Percentiles rank a stretch among this genome's conserved stretches.
Conservation (phyloP, 768 basidiomycete genomes). For the Rickenella mellea region DNA sequence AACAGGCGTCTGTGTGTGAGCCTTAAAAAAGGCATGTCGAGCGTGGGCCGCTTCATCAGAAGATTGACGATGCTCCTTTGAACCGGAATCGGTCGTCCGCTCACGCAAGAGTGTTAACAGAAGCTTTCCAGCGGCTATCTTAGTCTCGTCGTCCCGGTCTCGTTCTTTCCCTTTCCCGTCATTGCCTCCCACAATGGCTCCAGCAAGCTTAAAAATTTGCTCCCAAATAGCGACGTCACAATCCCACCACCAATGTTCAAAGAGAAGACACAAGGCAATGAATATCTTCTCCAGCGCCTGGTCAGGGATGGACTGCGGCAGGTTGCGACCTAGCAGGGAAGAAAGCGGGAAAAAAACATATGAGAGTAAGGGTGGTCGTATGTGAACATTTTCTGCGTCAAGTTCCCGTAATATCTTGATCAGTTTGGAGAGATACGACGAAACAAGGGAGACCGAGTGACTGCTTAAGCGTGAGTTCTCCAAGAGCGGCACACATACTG, state of each 20-base stretch:
- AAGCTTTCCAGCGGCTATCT: slow-evolving; percentile 62
- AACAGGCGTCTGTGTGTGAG: slow-evolving; percentile 30
- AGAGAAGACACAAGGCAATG: slow-evolving; percentile 44
- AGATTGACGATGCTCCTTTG: slow-evolving; percentile 20
- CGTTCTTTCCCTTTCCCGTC: slow-evolving; percentile 62
- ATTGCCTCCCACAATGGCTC: slow-evolving; percentile 53
- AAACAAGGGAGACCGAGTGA: slow-evolving; percentile 34
- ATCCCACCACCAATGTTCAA: slow-evolving; percentile 78
- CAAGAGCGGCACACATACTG: slow-evolving; percentile 74
- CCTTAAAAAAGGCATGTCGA: slow-evolving; percentile 30
- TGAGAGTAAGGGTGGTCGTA: slow-evolving; percentile 57
- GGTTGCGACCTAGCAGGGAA: slow-evolving; percentile 70
- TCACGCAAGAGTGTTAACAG: slow-evolving; percentile 54
- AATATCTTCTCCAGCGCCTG: slow-evolving; percentile 72
- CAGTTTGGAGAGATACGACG: slow-evolving; percentile 47
- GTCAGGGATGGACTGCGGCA: slow-evolving; percentile 60
- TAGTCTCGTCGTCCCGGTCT: slow-evolving; percentile 73
- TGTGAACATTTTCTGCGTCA: slow-evolving; percentile 23
- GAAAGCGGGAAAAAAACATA: slow-evolving; percentile 88
- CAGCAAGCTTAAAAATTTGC: slow-evolving; percentile 73
- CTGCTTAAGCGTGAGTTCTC: slow-evolving; percentile 57
- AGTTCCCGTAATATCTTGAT: slow-evolving; percentile 35
- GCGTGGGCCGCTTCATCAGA: slow-evolving; percentile 7
- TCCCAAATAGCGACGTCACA: slow-evolving; percentile 71
- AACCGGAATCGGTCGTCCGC: slow-evolving; percentile 31